Conservation (phyloP, 1,284 basidiomycete genomes). For the Mrakiaceae sp. region DNA sequence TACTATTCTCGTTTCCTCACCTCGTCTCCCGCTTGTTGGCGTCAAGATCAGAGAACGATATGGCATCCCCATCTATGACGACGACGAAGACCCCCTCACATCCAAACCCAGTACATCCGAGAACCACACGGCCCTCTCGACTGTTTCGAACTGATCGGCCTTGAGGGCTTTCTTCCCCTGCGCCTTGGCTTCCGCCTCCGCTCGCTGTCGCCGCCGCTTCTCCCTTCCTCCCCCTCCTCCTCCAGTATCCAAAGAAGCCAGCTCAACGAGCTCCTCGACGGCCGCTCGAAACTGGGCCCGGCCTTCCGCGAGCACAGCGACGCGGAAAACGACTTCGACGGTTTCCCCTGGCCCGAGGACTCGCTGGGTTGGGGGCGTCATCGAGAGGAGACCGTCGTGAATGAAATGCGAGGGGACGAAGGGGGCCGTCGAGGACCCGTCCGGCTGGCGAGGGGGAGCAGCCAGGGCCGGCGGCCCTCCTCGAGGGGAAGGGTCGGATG, state of each 20-base stretch:
- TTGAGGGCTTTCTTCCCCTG: no score
- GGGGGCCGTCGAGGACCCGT: conserved; percentile 43
- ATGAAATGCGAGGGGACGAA: conserved; percentile 39
- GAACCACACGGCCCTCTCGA: conserved; percentile 3
- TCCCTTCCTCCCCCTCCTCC: not conserved
- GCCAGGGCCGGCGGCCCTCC: conserved; percentile 24
- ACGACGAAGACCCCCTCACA: conserved; percentile 17
- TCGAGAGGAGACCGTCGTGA: conserved; percentile 52
- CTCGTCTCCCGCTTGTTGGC: no score
- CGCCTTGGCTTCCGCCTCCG: not conserved
- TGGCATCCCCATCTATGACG: no score
- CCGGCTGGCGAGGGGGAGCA: conserved; percentile 29
- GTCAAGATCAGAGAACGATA: no score
- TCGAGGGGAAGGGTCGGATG: conserved; percentile 44
- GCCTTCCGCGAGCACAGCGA: conserved; percentile 66
- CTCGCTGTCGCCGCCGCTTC: not conserved
- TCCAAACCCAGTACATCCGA: conserved; percentile 32
- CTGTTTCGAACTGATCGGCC: not conserved
- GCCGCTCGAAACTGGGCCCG: conserved; percentile 52
- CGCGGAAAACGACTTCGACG: conserved; percentile 44
- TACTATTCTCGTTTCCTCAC: no score
- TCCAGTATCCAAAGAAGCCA: no score
- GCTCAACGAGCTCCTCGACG: conserved; percentile 28
- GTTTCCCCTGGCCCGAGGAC: conserved; percentile 44
- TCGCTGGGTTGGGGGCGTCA: conserved; percentile 47